Evolutionary conservation across 345 rosid species (phyloP).

Genomic region (Salix purpurea): DNA sequence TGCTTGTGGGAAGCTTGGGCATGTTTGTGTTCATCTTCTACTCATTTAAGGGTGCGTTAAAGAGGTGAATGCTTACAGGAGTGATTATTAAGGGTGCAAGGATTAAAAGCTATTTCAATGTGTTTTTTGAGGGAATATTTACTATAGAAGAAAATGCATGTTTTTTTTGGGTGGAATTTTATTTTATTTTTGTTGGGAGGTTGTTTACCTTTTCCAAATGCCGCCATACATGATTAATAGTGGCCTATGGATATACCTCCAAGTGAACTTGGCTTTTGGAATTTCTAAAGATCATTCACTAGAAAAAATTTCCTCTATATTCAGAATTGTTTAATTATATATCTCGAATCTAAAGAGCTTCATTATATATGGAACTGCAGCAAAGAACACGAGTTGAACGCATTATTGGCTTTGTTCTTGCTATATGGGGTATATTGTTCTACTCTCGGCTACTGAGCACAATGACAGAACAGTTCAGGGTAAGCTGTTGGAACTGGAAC

Average conservation of each 20-base stretch:
- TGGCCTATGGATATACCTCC: neutral
- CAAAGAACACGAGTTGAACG: conserved; percentile 88
- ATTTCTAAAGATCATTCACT: conserved; percentile 4
- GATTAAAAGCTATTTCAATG: neutral
- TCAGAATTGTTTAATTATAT: conserved; percentile 6
- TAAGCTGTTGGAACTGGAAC: conserved; percentile 31
- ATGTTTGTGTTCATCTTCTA: conserved; percentile 82
- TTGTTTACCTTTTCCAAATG: neutral
- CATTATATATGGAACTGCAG: conserved; percentile 49
- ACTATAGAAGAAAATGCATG: neutral
- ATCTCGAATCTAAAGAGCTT: conserved; percentile 23
- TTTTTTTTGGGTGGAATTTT: neutral
- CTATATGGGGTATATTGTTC: conserved; percentile 92
- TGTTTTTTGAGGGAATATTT: neutral
- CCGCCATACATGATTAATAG: neutral
- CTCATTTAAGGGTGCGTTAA: conserved; percentile 64
- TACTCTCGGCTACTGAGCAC: conserved; percentile 93
- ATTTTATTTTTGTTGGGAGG: too few relatives aligned
- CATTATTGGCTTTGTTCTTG: conserved; percentile 75
- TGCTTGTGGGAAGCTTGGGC: conserved; percentile 99
- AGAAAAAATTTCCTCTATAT: neutral
- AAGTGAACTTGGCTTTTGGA: neutral
- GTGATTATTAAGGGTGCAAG: neutral
- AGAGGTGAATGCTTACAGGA: neutral
- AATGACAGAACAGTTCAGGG: conserved; percentile 96